These are phyloP conservation scores for Diaporthe aspalathi DNA, from an alignment of 2,329 filamentous ascomycete genomes.

Conservation along the genomic window DNA sequence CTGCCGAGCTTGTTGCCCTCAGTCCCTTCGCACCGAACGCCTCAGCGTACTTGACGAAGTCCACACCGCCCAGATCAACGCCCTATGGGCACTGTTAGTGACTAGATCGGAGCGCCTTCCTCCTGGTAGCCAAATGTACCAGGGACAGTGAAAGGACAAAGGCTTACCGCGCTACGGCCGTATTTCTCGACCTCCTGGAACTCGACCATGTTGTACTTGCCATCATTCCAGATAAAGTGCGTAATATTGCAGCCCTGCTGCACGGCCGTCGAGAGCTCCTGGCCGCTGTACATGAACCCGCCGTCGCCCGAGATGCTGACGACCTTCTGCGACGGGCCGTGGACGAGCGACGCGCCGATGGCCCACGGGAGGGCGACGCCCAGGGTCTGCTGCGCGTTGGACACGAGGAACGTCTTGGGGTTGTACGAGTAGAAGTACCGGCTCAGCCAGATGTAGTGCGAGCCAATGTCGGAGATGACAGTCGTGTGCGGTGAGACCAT, in stretches of 20 bases:
- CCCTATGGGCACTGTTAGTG: constrained; percentile 43
- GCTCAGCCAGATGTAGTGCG: constrained; percentile 62
- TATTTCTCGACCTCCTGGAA: constrained; percentile 64
- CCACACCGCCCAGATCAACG: constrained; percentile 57
- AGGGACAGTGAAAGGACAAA: not conserved
- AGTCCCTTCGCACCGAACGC: constrained; percentile 59
- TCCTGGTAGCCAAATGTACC: too few species aligned
- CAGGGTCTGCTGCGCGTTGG: constrained; percentile 61
- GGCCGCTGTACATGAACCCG: constrained; percentile 61
- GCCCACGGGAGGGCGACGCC: constrained; percentile 61
- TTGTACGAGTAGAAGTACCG: constrained; percentile 57
- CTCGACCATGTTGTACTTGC: constrained; percentile 62
- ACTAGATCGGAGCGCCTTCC: too few species aligned
- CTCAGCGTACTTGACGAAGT: constrained; percentile 60
- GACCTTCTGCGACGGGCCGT: constrained; percentile 56
- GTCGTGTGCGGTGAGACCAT: constrained; percentile 54
- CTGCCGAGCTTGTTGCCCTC: constrained; percentile 51
- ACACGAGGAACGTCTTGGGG: constrained; percentile 57
- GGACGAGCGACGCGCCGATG: constrained; percentile 57
- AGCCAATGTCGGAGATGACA: constrained; percentile 59
- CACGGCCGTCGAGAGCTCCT: constrained; percentile 58
- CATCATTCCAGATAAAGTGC: constrained; percentile 63
- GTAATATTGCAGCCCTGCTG: constrained; percentile 60
- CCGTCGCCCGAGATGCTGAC: constrained; percentile 59
- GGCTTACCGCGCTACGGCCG: constrained; percentile 47